Base-by-base conservation (phyloP, 352 stramenopile species). In the Phytopythium helicoides region DNA sequence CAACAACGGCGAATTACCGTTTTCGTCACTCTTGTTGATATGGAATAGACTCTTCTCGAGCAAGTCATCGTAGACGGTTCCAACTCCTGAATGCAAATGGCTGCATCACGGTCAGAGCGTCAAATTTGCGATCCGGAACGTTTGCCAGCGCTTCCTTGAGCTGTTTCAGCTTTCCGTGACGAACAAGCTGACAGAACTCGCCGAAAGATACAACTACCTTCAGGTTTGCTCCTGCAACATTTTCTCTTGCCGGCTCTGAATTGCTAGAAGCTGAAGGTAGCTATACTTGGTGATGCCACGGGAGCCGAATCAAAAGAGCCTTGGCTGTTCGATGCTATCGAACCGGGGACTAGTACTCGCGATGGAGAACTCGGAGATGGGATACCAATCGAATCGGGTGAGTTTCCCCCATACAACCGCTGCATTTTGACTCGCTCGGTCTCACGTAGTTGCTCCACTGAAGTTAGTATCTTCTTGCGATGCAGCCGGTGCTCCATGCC, bases 381-480 rank as follows among this genome's bases (percentile, higher is more conserved):
- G 3, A 33, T 39, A 1, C 11, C 26, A 18, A 52, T 3, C 15
- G 33, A 31, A 18, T 39, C 31, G 3, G 28, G 18, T 7, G 16
- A 10, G 12, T 12, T 52, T 2, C 45, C 35, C 9, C 65, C 68
- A 47, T 80, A 83, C 14, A 90, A 50, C 22, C 67, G 54, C 34
- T 64, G 64, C 60, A 81, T 73, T 49, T 72, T 65, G 46, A 74
- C 64, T 22, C 63, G 63, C 50, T 91, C 81, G 15, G 60, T 40
- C 38, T 81, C 73, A 3, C 77, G 71, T 22, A 95, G 65, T 19
- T 94, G 76, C 26, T 85, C 68, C 19, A 97, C 76, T 1, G 80
- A 84, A 22, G 86, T 94, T n/a, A 98, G 63, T 35, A 98, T 92
- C 63, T 98, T 98, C 68, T 98, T 98, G 11, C 95, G 87, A 64